Percentiles rank a stretch among this genome's conserved stretches.
These are phyloP conservation scores for Paraphoma sp. DNA, from an alignment of 2,329 filamentous ascomycete species.

Conservation along the genomic window DNA sequence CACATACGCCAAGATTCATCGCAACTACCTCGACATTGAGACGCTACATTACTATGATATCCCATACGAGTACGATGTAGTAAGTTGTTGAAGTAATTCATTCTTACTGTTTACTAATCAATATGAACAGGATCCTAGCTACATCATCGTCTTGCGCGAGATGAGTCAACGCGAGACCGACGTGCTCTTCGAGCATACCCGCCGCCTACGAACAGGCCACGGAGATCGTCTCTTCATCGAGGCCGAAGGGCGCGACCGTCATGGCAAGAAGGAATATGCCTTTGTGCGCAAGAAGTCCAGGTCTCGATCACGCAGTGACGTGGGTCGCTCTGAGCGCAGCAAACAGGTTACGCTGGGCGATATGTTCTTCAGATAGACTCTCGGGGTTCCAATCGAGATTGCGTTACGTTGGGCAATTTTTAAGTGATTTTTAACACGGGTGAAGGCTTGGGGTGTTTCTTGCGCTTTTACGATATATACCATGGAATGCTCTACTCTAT, in stretches of 20 bases:
- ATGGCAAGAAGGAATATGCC: conserved; percentile 53
- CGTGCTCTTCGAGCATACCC: conserved; percentile 59
- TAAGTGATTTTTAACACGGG: not conserved
- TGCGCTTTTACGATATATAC: too few relatives aligned
- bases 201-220: conserved; percentile 47
- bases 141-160: conserved; percentile 58
- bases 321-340: conserved; percentile 31
- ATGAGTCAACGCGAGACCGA: conserved; percentile 58
- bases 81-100: conserved; percentile 38
- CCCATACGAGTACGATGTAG: conserved; percentile 56
- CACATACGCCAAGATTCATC: conserved; percentile 56
- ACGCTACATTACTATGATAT: conserved; percentile 57
- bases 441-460: not conserved
- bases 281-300: conserved; percentile 49
- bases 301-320: conserved; percentile 40
- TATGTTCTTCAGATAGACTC: conserved; percentile 35
- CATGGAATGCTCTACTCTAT: too few relatives aligned
- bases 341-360: conserved; percentile 41
- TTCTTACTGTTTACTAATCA: conserved; percentile 7
- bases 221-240: conserved; percentile 51
- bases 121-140: conserved; percentile 48
- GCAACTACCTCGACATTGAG: conserved; percentile 54
- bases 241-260: conserved; percentile 43
- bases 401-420: not conserved
- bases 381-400: not conserved